Base-by-base conservation (phyloP, 192 early-diverging fungal species). In the Coemansia sp. region DNA sequence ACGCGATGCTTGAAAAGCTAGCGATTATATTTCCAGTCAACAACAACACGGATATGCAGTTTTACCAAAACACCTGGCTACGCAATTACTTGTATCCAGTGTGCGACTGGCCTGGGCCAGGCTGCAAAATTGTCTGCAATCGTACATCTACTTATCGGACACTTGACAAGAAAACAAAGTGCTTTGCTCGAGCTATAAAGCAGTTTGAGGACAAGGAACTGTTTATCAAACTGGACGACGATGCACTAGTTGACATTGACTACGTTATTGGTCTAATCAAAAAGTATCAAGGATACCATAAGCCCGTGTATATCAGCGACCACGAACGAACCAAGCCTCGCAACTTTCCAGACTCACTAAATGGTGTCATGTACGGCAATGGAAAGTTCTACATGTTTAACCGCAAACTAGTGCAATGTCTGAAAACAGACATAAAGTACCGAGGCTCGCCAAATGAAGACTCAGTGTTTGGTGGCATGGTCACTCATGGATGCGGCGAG, bases 341-440 rank as follows among this genome's bases (percentile, higher is more conserved):
- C n/a, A 7, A 39, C 19, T 38, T 17, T 37, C 66, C 48, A 10
- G 70, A 47, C 3, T 37, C 54, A 3, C 23, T 73, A 22, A 35
- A 73, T 14, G 9, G 19, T 7, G 76, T 73, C 0, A 23, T 38
- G 19, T 79, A 79, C 38, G 76, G 70, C 0, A 79, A 73, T 47
- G 70, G 76, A 51, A 79, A 79, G 61, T 79, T 79, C 57, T 79
- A 79, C 61, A 79, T 79, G 76, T 79, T 79, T 53, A 79, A 79
- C 67, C 23, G 22, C 6, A 29, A 61, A 25, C 57, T 79, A 23
- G 57, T 62, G 7, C 60, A 64, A 23, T 79, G 76, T 39, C 51
- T 79, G 19, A 39, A 79, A 37, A 23, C 45, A 2, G 60, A 73
- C 4, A 58, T 73, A 9, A 37, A 58, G 29, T 79, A 79, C 41